These are phyloP conservation scores for Colletotrichum aenigma DNA, from an alignment of 2,329 filamentous ascomycete genomes.

Conservation along the genomic window DNA sequence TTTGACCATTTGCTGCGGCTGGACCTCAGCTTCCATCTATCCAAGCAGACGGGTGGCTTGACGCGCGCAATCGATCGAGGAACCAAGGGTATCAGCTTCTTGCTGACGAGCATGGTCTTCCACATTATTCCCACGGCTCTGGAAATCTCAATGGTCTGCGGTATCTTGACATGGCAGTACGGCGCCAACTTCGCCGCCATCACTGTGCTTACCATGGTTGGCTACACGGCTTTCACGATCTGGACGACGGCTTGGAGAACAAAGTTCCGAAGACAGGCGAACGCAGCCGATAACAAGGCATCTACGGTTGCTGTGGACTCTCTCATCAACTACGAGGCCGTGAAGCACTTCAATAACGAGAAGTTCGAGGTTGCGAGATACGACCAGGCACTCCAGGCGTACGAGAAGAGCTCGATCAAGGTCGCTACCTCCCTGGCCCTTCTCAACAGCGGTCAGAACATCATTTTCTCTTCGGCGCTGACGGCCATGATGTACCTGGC, in stretches of 20 bases:
- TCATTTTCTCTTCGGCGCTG: conserved; percentile 94
- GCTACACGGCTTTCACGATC: conserved; percentile 96
- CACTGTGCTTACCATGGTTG: conserved; percentile 87
- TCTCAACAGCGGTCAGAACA: conserved; percentile 92
- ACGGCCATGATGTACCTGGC: conserved; percentile 99
- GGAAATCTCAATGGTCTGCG: conserved; percentile 94
- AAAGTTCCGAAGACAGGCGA: conserved; percentile 92
- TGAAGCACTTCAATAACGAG: conserved; percentile 99
- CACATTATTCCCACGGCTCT: conserved; percentile 92
- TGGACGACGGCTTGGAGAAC: conserved; percentile 96
- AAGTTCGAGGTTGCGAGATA: conserved; percentile 92
- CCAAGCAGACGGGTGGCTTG: conserved; percentile 91
- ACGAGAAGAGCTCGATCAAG: conserved; percentile 95
- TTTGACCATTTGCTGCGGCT: conserved; percentile 88
- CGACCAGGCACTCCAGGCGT: conserved; percentile 82
- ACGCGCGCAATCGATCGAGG: conserved; percentile 94
- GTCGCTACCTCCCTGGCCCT: conserved; percentile 92
- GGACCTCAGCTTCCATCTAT: conserved; percentile 92
- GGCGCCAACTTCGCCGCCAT: conserved; percentile 90
- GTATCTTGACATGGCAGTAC: conserved; percentile 96
- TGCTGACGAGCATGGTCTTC: conserved; percentile 98
- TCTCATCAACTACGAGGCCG: conserved; percentile 97
- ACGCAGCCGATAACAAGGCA: conserved; percentile 93
- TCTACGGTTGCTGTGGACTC: conserved; percentile 96
- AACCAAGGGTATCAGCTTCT: conserved; percentile 97